Evolutionary conservation across 768 basidiomycete species (phyloP), one percentile per base, ranked within the genome.

Genomic region (Russula emetica): DNA sequence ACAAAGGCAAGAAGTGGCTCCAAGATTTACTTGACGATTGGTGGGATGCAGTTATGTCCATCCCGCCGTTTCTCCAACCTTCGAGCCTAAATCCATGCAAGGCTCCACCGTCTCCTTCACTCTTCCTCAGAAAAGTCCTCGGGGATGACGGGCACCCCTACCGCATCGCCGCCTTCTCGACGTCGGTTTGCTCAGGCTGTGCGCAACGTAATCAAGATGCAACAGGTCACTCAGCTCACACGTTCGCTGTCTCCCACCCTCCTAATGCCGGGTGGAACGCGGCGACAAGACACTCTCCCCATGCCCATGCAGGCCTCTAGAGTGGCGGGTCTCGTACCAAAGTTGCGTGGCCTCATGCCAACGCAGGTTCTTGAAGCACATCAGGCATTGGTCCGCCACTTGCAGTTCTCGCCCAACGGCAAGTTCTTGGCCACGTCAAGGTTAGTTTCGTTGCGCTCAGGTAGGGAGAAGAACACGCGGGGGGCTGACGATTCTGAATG

Each of bases 391-490:
- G 88, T 91, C 20, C 73, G 85, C 58, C 85, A 89, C 72, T 71
- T 91, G 70, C 84, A 89, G 71, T 91, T 90, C 74, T 88, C 86
- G 1, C 88, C 87, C 1, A 83, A 89, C 72, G 89, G 89, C 22
- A 84, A 80, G 70, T 88, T 82, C 70, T 71, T 91, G 68, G 89
- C 87, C 3, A 90, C 88, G 5, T 87, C 86, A 32, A 86, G 86
- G 82, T 85, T 68, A 55, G 61, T 50, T 36, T 49, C 20, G 18
- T 64, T 44, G 14, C 53, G 5, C 34, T 40, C 45, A 24, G n/a
- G 32, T 67, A 59, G 30, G 13, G 16, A 26, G 51, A 38, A 50
- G 57, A 45, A 47, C 20, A 20, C 26, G 22, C 58, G 55, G n/a
- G 32, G 20, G 13, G 36, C 58, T 64, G 36, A 65, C 58, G 26